Conservation (phyloP, 768 basidiomycete genomes). For the Tephrocybe sp. region DNA sequence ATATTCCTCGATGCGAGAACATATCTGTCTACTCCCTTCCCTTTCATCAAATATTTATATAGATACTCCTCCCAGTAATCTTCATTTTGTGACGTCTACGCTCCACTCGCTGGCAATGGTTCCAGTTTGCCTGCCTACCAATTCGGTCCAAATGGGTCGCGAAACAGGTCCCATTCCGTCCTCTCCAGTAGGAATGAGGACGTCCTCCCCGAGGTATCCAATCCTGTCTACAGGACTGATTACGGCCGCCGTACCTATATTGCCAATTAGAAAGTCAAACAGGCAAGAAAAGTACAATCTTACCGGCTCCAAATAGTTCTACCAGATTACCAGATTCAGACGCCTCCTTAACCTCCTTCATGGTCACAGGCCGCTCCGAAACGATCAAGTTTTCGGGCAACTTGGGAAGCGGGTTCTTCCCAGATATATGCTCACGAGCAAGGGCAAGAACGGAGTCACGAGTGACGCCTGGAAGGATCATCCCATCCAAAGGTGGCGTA, state of each 20-base stretch:
- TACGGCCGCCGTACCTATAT: conserved; percentile 70
- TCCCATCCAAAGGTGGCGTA: conserved; percentile 88
- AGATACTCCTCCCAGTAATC: too few relatives aligned
- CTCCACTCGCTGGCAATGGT: conserved; percentile 80
- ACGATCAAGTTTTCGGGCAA: conserved; percentile 59
- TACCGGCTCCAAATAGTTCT: conserved; percentile 84
- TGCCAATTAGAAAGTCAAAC: neutral
- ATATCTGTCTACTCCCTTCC: too few relatives aligned
- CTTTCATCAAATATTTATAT: too few relatives aligned
- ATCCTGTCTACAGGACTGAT: conserved; percentile 73
- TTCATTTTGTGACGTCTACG: conserved; percentile 41
- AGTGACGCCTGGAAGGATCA: conserved; percentile 92
- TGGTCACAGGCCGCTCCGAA: conserved; percentile 70
- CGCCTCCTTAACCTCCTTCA: conserved; percentile 69
- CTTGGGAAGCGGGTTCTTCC: conserved; percentile 41
- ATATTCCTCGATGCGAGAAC: too few relatives aligned
- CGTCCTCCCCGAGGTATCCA: conserved; percentile 67
- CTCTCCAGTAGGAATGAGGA: conserved; percentile 60
- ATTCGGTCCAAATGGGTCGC: conserved; percentile 63
- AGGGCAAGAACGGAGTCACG: conserved; percentile 82
- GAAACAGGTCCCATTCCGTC: conserved; percentile 85
- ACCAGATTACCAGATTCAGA: conserved; percentile 62
- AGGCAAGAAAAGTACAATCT: neutral
- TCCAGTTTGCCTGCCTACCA: conserved; percentile 84
- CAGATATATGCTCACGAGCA: conserved; percentile 58